Evolutionary conservation across 2,329 filamentous ascomycete genomes (phyloP).

Genomic region (Teratosphaeria gauchensis): DNA sequence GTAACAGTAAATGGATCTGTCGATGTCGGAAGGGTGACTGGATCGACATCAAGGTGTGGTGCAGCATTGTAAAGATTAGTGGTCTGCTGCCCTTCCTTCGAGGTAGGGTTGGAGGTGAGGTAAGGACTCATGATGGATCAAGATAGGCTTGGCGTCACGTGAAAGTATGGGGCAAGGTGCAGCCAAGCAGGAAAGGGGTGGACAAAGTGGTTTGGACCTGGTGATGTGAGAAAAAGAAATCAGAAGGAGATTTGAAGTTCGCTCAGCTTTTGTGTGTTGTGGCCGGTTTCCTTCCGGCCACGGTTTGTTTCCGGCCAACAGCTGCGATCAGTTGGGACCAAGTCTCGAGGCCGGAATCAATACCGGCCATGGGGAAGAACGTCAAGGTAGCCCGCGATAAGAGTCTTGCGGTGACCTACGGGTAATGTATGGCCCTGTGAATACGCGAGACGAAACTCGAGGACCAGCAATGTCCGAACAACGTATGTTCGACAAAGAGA

Average conservation of each 20-base stretch:
- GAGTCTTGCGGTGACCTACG: not conserved
- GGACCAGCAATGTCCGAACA: not conserved
- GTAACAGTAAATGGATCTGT: conserved; percentile 60
- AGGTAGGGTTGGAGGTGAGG: not conserved
- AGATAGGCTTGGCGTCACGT: conserved; percentile 3
- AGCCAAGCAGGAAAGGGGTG: not conserved
- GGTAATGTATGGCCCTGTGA: not conserved
- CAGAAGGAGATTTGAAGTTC: conserved; percentile 7
- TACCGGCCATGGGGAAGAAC: conserved; percentile 8
- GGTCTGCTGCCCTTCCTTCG: not conserved
- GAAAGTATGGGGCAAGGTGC: not conserved
- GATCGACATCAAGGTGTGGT: conserved; percentile 20
- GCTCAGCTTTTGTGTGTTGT: conserved; percentile 10
- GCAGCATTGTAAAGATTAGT: conserved; percentile 11
- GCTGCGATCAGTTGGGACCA: conserved; percentile 8
- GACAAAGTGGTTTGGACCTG: not conserved
- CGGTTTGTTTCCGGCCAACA: conserved; percentile 5
- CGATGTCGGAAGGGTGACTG: conserved; percentile 15
- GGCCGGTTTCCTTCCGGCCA: conserved; percentile 15
- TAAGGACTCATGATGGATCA: conserved; percentile 9
- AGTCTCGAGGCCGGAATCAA: conserved; percentile 13
- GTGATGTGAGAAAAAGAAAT: conserved; percentile 9
- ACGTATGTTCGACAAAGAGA: not conserved
- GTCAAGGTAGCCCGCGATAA: not conserved
- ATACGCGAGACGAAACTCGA: not conserved